phyloP scores from a whole-genome alignment of 352 stramenopile species.

The Blastocystis sp. region DNA sequence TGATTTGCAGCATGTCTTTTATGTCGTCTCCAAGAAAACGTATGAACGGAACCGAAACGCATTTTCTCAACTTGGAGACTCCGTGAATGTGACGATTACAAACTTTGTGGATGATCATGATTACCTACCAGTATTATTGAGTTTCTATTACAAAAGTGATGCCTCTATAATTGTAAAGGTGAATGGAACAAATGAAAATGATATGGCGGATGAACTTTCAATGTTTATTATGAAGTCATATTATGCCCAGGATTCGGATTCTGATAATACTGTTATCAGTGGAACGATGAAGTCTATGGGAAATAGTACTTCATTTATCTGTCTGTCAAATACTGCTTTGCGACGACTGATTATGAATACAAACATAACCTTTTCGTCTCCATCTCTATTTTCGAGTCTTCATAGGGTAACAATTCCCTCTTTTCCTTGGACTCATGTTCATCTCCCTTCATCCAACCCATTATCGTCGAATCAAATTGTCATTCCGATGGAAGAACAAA shows the following conservation, averaged over 20 bases:
- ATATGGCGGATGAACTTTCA: background rate
- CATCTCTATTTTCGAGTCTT: background rate
- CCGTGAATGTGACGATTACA: conserved; percentile 20
- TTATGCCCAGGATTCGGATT: background rate
- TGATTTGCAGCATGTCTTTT: conserved; percentile 1
- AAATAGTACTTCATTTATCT: background rate
- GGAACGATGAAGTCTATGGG: background rate
- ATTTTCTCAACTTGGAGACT: background rate
- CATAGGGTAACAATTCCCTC: background rate
- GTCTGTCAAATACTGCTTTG: background rate
- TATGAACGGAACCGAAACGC: background rate
- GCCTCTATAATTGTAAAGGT: background rate
- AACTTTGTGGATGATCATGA: conserved; percentile 36
- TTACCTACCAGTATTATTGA: conserved; percentile 39
- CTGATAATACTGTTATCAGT: background rate
- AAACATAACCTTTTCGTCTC: background rate
- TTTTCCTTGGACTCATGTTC: background rate
- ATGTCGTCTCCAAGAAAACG: conserved; percentile 2
- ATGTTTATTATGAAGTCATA: background rate
- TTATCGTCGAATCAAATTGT: background rate
- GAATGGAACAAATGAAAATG: background rate
- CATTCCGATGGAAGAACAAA: background rate
- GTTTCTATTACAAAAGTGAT: conserved; percentile 31
- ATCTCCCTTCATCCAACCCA: background rate
- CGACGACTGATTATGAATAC: conserved; percentile 11